Conservation (phyloP, 192 early-diverging fungal genomes). For the Rhizoclosmatium sp. region DNA sequence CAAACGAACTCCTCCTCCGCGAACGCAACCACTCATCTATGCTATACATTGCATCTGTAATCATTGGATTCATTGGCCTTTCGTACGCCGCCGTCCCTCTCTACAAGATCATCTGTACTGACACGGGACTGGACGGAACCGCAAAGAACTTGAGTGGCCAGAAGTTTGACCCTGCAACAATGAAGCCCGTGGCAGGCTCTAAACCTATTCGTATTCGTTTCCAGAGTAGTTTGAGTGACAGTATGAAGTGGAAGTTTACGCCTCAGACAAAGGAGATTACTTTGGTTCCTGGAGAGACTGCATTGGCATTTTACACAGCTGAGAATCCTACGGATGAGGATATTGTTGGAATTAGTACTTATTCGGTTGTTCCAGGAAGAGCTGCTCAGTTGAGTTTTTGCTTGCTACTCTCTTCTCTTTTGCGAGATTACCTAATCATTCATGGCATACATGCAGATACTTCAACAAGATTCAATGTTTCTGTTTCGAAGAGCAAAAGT, state of each 20-base stretch:
- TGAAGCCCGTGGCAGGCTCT: slow-evolving; percentile 67
- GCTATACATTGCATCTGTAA: slow-evolving; percentile 78
- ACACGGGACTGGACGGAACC: slow-evolving; percentile 93
- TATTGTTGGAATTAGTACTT: slow-evolving; percentile 95
- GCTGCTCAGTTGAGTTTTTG: slow-evolving; percentile 72
- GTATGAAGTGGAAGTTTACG: slow-evolving; percentile 88
- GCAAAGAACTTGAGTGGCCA: slow-evolving; percentile 68
- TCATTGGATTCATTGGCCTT: slow-evolving; percentile 85
- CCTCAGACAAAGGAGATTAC: slow-evolving; percentile 86
- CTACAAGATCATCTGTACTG: slow-evolving; percentile 92
- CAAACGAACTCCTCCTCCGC: not conserved
- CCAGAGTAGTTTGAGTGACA: slow-evolving; percentile 71
- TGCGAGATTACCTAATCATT: no score
- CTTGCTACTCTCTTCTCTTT: slow-evolving; percentile 22
- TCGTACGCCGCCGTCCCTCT: slow-evolving; percentile 95
- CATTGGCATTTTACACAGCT: slow-evolving; percentile 95
- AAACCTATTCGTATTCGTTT: slow-evolving; percentile 70
- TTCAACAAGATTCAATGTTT: slow-evolving; percentile 99
- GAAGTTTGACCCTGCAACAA: slow-evolving; percentile 70
- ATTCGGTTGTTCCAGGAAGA: slow-evolving; percentile 92
- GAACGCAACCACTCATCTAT: not conserved
- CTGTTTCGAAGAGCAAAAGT: slow-evolving; percentile 98
- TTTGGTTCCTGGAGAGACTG: slow-evolving; percentile 96
- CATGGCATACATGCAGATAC: slow-evolving; percentile 42
- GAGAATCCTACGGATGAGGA: slow-evolving; percentile 85